Evolutionary conservation across 805 yeast genomes (phyloP), one percentile per base, ranked within the genome.

Genomic region (Huiozyma sinensis): DNA sequence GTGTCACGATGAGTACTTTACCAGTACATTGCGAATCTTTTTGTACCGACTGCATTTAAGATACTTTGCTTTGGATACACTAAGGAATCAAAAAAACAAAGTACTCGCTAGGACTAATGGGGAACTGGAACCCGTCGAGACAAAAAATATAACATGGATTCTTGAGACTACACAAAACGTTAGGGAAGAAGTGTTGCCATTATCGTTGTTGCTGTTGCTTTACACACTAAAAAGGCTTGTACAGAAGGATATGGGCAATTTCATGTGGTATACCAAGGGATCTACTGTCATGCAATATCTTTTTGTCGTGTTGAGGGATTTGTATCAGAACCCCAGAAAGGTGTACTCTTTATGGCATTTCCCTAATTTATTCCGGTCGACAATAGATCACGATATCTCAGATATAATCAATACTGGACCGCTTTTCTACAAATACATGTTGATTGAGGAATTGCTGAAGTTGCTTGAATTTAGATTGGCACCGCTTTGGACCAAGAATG

Each of bases 221-320:
- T 53, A 49, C 33, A 57, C 63, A 4, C 50, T 48, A 36, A 50
- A 53, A 39, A 52, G 63, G 33, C 44, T 58, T 17, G 46, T 56
- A 7, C 56, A 55, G 33, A 42, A 44, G 7, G 39, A 48, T 33
- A 47, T 51, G 7, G 43, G 41, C 11, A 48, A 50, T 32, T 54
- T 47, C 38, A 39, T 47, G 10, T 58, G 63, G 63, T 57, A 57
- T 38, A 52, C 59, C 9, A 45, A 46, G 33, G 63, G 63, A 12
- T 58, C 63, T 5, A 58, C 62, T 4, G 58, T 57, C 2, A 58
- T 57, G 63, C 62, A 58, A 44, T 58, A 58, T 43, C 44, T 58
- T 6, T 58, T 56, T 40, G 49, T 58, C 6, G 46, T 58, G 7
- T 46, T 58, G 13, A 53, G 55, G 35, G 59, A 55, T 43, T 34